phyloP scores from a whole-genome alignment of 2,329 filamentous ascomycete species.

The Venturia nashicola region DNA sequence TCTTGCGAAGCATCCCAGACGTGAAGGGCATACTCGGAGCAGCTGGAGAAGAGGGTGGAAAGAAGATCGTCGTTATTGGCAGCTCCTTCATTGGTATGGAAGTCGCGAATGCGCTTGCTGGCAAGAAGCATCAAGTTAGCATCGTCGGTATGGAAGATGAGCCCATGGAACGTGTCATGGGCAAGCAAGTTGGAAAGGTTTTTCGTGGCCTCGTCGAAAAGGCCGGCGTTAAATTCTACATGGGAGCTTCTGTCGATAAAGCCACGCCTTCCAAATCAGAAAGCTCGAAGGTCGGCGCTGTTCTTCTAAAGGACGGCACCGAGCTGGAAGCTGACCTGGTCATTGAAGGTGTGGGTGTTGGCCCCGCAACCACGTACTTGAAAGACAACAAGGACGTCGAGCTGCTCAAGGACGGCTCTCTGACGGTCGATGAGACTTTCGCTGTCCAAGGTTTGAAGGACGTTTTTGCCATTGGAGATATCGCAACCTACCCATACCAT shows the following conservation, averaged over 20 bases:
- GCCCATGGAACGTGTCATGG: constrained; percentile 79
- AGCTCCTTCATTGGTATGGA: constrained; percentile 98
- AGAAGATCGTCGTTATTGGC: constrained; percentile 86
- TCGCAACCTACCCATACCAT: constrained; percentile 87
- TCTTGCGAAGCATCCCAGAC: constrained; percentile 66
- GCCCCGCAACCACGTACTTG: constrained; percentile 74
- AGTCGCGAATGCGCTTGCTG: constrained; percentile 66
- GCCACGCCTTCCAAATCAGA: constrained; percentile 60
- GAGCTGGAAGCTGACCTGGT: constrained; percentile 77
- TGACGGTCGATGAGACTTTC: constrained; percentile 71
- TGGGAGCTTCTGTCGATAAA: constrained; percentile 71
- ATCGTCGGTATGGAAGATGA: constrained; percentile 80
- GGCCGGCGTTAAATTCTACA: constrained; percentile 78
- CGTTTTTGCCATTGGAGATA: constrained; percentile 90
- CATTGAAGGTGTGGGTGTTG: constrained; percentile 80
- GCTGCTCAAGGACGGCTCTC: constrained; percentile 73
- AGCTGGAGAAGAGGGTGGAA: constrained; percentile 65
- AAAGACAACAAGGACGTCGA: constrained; percentile 55
- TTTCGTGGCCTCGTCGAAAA: constrained; percentile 71
- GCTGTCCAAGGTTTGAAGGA: constrained; percentile 63
- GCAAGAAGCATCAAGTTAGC: constrained; percentile 66
- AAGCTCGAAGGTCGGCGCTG: constrained; percentile 61
- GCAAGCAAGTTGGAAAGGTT: constrained; percentile 65
- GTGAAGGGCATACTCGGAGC: constrained; percentile 65
- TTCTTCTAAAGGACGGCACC: constrained; percentile 78